These are phyloP conservation scores for Xylaria sp. DNA, from an alignment of 2,329 filamentous ascomycete species.

Conservation along the genomic window DNA sequence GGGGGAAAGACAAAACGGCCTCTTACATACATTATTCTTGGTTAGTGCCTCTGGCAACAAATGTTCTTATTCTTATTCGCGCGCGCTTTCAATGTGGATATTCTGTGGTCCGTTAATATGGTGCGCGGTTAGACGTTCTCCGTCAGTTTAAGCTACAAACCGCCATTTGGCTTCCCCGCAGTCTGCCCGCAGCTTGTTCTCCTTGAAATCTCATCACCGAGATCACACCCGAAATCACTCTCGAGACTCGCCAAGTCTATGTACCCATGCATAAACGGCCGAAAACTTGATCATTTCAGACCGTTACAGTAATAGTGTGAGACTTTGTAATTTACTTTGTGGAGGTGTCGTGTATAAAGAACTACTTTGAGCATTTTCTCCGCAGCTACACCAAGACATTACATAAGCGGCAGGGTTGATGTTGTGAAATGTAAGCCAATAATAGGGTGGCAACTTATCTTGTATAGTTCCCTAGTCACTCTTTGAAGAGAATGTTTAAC, in stretches of 20 bases:
- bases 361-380: neutral
- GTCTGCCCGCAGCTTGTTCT: neutral
- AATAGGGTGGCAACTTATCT: neutral
- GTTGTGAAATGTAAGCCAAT: neutral
- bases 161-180: constrained; percentile 5
- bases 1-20: neutral
- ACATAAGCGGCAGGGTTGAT: neutral
- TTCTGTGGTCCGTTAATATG: neutral
- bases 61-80: constrained; percentile 21
- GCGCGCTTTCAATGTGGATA: neutral
- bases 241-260: neutral
- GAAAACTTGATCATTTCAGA: neutral
- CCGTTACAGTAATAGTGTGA: neutral
- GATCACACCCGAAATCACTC: neutral
- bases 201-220: neutral
- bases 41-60: neutral
- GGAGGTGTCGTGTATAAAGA: neutral
- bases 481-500: neutral
- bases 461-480: neutral
- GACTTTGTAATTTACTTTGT: neutral
- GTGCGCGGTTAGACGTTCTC: no score
- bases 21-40: neutral
- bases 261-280: neutral
- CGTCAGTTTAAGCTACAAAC: constrained; percentile 1
- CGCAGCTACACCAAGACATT: neutral